Percentiles rank a stretch among this genome's conserved stretches.
These are phyloP conservation scores for Fusarium drepaniforme DNA, from an alignment of 2,329 filamentous ascomycete species.

Conservation along the genomic window DNA sequence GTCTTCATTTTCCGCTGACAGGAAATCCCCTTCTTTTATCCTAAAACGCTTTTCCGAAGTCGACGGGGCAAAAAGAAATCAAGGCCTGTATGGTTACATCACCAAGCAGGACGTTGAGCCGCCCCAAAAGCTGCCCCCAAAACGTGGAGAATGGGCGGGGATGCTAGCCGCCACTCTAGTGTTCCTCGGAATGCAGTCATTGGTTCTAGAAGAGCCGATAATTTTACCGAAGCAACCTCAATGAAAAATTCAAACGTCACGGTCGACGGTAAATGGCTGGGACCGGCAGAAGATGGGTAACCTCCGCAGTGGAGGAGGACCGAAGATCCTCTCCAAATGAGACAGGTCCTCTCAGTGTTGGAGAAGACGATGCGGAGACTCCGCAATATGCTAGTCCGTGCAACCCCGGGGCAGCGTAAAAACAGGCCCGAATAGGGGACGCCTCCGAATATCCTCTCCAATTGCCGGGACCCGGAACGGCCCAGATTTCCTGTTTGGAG, in stretches of 20 bases:
- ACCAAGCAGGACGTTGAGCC: constrained; percentile 10
- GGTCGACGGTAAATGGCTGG: neutral
- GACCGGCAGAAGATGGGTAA: constrained; percentile 16
- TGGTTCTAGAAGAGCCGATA: constrained; percentile 16
- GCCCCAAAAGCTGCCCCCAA: constrained; percentile 4
- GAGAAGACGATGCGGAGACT: constrained; percentile 36
- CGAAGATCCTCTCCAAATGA: neutral
- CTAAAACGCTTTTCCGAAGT: neutral
- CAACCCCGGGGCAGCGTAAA: neutral
- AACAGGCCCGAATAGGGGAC: neutral
- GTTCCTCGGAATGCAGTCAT: neutral
- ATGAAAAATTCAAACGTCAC: constrained; percentile 32
- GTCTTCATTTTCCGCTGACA: neutral
- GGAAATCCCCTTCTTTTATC: constrained; percentile 13
- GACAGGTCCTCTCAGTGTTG: constrained; percentile 14
- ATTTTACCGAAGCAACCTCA: neutral
- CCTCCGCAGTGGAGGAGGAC: constrained; percentile 6
- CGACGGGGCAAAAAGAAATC: neutral
- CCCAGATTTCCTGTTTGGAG: neutral
- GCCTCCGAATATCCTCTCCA: neutral
- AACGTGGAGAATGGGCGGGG: constrained; percentile 31
- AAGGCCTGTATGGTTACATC: constrained; percentile 23
- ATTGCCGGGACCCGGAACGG: neutral
- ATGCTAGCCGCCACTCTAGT: constrained; percentile 12
- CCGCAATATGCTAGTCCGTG: constrained; percentile 28